Evolutionary conservation across 805 yeast species (phyloP).

Genomic region (Yarrowia porcina): DNA sequence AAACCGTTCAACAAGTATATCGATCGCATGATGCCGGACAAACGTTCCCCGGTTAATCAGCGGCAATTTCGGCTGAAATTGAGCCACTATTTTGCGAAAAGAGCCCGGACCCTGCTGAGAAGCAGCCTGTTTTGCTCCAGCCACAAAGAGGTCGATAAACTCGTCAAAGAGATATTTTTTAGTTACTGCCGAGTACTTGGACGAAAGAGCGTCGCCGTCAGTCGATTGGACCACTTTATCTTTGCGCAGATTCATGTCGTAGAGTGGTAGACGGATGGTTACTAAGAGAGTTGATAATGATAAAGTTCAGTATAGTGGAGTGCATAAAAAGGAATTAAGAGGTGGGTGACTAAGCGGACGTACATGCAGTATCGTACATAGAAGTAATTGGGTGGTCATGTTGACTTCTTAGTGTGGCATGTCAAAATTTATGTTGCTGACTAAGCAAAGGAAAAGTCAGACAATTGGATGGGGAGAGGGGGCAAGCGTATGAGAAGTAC

Average conservation of each 20-base stretch:
- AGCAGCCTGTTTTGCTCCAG: constrained; percentile 25
- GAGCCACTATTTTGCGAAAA: constrained; percentile 8
- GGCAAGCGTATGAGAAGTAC: no score
- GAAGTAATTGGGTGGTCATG: no score
- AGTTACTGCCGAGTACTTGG: constrained; percentile 47
- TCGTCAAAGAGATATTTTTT: constrained; percentile 48
- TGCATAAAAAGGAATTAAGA: background rate
- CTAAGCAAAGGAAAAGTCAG: no score
- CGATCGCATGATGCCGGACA: constrained; percentile 48
- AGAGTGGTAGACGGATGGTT: background rate
- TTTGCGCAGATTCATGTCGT: constrained; percentile 31
- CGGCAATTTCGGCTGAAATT: constrained; percentile 47
- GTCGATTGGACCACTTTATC: constrained; percentile 53
- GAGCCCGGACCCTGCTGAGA: constrained; percentile 10
- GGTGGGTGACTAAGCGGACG: no score
- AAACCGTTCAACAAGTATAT: constrained; percentile 43
- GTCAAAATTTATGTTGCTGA: no score
- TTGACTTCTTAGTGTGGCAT: no score
- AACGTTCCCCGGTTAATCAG: constrained; percentile 62
- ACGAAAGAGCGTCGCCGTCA: constrained; percentile 58
- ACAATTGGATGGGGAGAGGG: no score
- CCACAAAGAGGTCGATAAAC: constrained; percentile 34
- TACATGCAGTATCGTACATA: no score
- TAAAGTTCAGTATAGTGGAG: background rate
- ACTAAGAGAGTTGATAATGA: no score